A percentile compares a stretch with the other conserved stretches of the same genome.
These are phyloP conservation scores for Entomortierella parvispora DNA, from an alignment of 192 early-diverging fungal species.

Conservation along the genomic window DNA sequence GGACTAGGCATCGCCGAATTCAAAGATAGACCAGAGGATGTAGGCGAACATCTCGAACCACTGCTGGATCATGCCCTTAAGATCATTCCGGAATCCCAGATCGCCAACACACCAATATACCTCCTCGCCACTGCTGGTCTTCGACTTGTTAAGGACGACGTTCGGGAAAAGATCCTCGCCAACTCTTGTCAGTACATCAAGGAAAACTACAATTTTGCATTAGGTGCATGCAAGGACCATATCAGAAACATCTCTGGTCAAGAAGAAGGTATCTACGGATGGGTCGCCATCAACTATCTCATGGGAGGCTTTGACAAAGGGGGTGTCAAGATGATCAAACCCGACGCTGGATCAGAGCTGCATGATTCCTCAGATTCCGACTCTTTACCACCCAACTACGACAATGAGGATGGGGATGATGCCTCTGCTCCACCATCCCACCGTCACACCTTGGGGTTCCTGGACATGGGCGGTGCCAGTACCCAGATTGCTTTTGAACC, in stretches of 20 bases:
- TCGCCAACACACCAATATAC: slow-evolving; percentile 81
- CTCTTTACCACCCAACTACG: neutral
- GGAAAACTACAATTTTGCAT: slow-evolving; percentile 69
- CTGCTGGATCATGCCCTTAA: slow-evolving; percentile 82
- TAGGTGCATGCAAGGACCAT: slow-evolving; percentile 76
- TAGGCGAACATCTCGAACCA: slow-evolving; percentile 69
- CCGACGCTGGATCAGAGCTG: slow-evolving; percentile 9
- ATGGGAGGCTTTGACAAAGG: slow-evolving; percentile 77
- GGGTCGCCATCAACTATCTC: slow-evolving; percentile 95
- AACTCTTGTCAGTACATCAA: slow-evolving; percentile 75
- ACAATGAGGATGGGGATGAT: neutral
- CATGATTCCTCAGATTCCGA: slow-evolving; percentile 14
- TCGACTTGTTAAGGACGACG: slow-evolving; percentile 71
- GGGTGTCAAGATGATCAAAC: slow-evolving; percentile 42
- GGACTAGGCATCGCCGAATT: slow-evolving; percentile 92
- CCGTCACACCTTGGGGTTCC: slow-evolving; percentile 77
- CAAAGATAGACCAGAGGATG: slow-evolving; percentile 61
- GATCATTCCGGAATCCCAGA: slow-evolving; percentile 70
- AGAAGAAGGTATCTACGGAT: slow-evolving; percentile 95
- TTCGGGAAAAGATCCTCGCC: slow-evolving; percentile 67
- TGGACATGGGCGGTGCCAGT: slow-evolving; percentile 97
- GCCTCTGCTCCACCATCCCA: slow-evolving; percentile 12
- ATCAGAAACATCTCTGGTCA: slow-evolving; percentile 94
- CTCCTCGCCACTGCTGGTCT: slow-evolving; percentile 96
- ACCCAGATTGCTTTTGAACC: slow-evolving; percentile 98